These are phyloP conservation scores for Hydnum rufescens DNA, from an alignment of 768 basidiomycete species.

Conservation along the genomic window DNA sequence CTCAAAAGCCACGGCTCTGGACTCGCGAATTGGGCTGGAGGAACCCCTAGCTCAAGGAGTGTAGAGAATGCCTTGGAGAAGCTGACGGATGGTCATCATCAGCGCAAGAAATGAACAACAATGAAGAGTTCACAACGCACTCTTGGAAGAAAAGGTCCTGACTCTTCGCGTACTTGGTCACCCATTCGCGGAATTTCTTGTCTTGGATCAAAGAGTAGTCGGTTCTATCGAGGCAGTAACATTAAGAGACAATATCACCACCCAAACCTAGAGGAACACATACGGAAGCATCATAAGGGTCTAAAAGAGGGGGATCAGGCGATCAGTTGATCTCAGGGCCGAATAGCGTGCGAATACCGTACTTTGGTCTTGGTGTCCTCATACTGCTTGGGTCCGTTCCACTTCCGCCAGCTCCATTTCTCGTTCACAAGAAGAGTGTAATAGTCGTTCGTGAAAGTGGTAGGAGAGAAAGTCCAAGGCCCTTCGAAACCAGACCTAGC, in stretches of 20 bases:
- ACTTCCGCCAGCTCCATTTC: slow-evolving; percentile 93
- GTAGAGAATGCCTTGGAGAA: slow-evolving; percentile 61
- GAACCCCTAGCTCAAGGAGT: slow-evolving; percentile 89
- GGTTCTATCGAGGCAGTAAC: slow-evolving; percentile 27
- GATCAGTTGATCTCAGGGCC: background rate
- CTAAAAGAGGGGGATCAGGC: background rate
- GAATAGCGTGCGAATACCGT: background rate
- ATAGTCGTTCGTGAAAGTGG: slow-evolving; percentile 70
- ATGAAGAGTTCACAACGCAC: slow-evolving; percentile 26
- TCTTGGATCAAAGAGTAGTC: slow-evolving; percentile 80
- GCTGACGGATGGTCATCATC: no score
- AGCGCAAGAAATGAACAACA: background rate
- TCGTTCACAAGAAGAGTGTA: slow-evolving; percentile 74
- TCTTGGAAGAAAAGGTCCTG: slow-evolving; percentile 85
- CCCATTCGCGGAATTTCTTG: slow-evolving; percentile 79
- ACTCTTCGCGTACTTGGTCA: slow-evolving; percentile 71
- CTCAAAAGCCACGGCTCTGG: slow-evolving; percentile 63
- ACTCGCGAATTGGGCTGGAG: slow-evolving; percentile 49
- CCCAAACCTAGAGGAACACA: slow-evolving; percentile 16
- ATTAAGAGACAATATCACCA: background rate
- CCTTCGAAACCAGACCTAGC: slow-evolving; percentile 60
- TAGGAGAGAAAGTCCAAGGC: slow-evolving; percentile 92
- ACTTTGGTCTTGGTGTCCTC: slow-evolving; percentile 72
- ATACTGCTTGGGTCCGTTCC: slow-evolving; percentile 83
- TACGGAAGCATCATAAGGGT: slow-evolving; percentile 92